These are phyloP conservation scores for Annulohypoxylon truncatum DNA, from an alignment of 2,329 filamentous ascomycete species.

Conservation along the genomic window DNA sequence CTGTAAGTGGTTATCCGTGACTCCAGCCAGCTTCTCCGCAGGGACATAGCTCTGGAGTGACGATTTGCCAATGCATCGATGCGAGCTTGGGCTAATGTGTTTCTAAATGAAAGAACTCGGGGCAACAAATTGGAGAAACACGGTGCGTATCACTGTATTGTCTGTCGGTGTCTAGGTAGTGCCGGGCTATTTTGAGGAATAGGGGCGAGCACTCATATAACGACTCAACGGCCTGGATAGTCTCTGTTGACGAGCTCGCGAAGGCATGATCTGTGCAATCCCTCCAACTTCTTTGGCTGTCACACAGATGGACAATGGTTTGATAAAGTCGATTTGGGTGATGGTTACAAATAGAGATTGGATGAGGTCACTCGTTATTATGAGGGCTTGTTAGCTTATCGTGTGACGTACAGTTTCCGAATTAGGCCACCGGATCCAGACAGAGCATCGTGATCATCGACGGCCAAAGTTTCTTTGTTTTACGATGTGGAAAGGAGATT, in stretches of 20 bases:
- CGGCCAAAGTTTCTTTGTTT: not conserved
- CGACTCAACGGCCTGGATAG: not conserved
- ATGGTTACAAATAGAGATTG: not conserved
- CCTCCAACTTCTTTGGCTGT: not conserved
- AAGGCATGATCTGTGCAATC: not conserved
- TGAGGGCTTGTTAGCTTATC: slow-evolving; percentile 11
- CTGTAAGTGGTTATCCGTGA: not conserved
- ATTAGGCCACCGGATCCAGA: slow-evolving; percentile 8
- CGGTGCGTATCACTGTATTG: not conserved
- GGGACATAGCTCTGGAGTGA: no score
- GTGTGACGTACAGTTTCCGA: slow-evolving; percentile 31
- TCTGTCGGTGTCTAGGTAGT: not conserved
- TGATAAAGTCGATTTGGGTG: not conserved
- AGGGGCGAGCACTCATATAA: not conserved
- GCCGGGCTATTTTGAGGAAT: not conserved
- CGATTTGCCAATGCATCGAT: not conserved
- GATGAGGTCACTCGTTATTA: slow-evolving; percentile 14
- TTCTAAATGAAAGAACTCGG: not conserved
- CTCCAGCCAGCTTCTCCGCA: not conserved
- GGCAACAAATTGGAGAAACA: not conserved
- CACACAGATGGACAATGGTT: not conserved
- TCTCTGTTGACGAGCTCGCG: not conserved
- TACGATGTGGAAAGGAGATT: not conserved
- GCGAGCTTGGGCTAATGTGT: not conserved
- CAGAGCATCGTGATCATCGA: slow-evolving; percentile 19